Base-by-base conservation (phyloP, 2,329 filamentous ascomycete species). In the Bipolaris gigantea region DNA sequence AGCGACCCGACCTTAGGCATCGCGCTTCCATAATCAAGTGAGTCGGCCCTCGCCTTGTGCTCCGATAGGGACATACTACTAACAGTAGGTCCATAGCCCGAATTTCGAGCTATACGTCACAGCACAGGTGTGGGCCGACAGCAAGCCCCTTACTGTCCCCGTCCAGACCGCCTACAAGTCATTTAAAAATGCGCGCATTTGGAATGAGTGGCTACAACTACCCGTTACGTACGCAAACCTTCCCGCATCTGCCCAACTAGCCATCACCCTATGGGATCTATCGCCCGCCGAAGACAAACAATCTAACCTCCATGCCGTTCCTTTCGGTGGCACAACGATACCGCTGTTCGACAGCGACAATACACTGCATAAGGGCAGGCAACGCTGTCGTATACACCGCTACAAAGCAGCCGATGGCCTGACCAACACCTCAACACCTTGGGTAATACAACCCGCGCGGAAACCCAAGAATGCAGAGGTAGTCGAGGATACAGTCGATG, bases 141-240 rank as follows among this genome's bases (percentile, higher is more conserved):
- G 92, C 25, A 99, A 99, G 73, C 92, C 93, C 33, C 79, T 99
- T 63, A 95, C 92, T 0, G 90, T 97, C 1, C 89, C 92, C 0
- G 84, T 95, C 10, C 93, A 97, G 74, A 99, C 94, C 2, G 84
- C 91, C 21, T 97, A 97, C 77, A 96, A 92, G 70, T 79, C 90
- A 7, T 97, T 99, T 72, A 91, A 92, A 71, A 83, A 83, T 33
- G 85, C 70, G 30, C 75, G 78, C 54, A 86, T 86, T 70, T 97
- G 94, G 94, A 96, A 96, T 72, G 93, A 97, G 78, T 99, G 95
- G 94, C 84, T 99, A 25, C 86, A 88, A 30, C 79, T 99, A 35
- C 93, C 94, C 0, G 86, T 97, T 57, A 83, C 86, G 4, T 94
- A 97, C 74, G 87, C 89, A 57, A 88, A 89, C 54, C 83, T 96